Base-by-base conservation (phyloP, 1,139 yeast species). In the Candida anutae region DNA sequence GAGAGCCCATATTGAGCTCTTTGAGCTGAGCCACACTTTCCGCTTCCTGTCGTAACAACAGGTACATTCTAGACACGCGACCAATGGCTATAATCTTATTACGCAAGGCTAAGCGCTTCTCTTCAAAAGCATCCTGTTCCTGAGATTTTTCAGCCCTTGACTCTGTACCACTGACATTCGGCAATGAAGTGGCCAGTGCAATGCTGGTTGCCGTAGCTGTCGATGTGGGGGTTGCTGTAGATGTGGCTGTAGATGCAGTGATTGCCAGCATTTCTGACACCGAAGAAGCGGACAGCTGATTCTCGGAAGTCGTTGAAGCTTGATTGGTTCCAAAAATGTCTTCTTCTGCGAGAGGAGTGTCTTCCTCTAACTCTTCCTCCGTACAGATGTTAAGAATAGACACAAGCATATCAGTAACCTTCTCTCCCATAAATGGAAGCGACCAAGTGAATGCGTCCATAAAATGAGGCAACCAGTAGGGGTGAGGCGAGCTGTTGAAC, bases 401-500 rank as follows among this genome's bases (percentile, higher is more conserved):
- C 19, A 87, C 85, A 49, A 90, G 69, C 83, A 90, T 88, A 49
- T 90, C 97, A 12, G 95, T 84, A 34, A 88, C 80, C 43, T 87
- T 75, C 57, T 90, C 96, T n/a, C 97, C 97, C 22, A 90, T 97
- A 63, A 90, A 90, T 5, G 98, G 98, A 35, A 90, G 63, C 3
- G 95, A 84, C 98, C 98, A 90, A 5, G 95, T 82, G 54, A 90
- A 90, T 5, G 88, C 95, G 53, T 90, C 96, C 95, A 88, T 87
- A 45, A 88, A 85, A 53, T 88, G 88, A 4, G 98, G 98, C 41
- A 90, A 65, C 90, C 95, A 88, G 56, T 90, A 90, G 1, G 98
- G 98, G 55, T 90, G 97, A 6, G 95, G 95, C 22, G 90, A 78
- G 45, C 81, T 63, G 52, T 87, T 87, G 60, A 90, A 90, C 56